Evolutionary conservation across 2,329 filamentous ascomycete genomes (phyloP).

Genomic region (Penicillium polonicum): DNA sequence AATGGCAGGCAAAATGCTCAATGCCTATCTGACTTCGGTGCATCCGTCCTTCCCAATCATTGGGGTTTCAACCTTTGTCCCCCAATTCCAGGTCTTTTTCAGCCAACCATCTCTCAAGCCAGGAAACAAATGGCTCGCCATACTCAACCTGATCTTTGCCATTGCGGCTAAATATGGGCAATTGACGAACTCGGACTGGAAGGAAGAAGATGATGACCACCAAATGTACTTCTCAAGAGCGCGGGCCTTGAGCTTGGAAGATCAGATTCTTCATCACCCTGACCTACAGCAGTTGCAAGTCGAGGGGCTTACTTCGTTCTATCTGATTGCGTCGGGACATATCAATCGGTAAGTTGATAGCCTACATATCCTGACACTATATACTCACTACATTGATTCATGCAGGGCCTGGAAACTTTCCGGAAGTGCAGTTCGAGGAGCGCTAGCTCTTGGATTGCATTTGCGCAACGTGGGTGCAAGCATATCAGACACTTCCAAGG

Average conservation of each 20-base stretch:
- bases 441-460: conserved; percentile 45
- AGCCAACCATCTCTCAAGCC: conserved; percentile 35
- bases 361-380: background rate
- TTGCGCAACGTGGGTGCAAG: conserved; percentile 40
- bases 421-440: conserved; percentile 42
- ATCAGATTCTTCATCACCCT: conserved; percentile 42
- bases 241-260: conserved; percentile 38
- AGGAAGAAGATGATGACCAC: conserved; percentile 40
- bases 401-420: conserved; percentile 44
- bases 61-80: conserved; percentile 42
- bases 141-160: conserved; percentile 48
- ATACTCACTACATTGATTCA: conserved; percentile 2
- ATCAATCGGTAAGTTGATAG: conserved; percentile 41
- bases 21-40: conserved; percentile 43
- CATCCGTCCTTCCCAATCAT: conserved; percentile 48
- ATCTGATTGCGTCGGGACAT: conserved; percentile 42
- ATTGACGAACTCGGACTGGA: conserved; percentile 38
- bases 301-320: conserved; percentile 43
- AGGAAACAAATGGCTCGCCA: conserved; percentile 45
- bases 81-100: conserved; percentile 43
- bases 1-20: conserved; percentile 41
- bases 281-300: conserved; percentile 48
- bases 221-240: conserved; percentile 44
- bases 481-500: conserved; percentile 42
- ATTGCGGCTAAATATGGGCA: conserved; percentile 43